A percentile compares a stretch with the other conserved stretches of the same genome.
Evolutionary conservation across 106 monocot genomes (phyloP).

Genomic region (Acanthochlamys bracteata): DNA sequence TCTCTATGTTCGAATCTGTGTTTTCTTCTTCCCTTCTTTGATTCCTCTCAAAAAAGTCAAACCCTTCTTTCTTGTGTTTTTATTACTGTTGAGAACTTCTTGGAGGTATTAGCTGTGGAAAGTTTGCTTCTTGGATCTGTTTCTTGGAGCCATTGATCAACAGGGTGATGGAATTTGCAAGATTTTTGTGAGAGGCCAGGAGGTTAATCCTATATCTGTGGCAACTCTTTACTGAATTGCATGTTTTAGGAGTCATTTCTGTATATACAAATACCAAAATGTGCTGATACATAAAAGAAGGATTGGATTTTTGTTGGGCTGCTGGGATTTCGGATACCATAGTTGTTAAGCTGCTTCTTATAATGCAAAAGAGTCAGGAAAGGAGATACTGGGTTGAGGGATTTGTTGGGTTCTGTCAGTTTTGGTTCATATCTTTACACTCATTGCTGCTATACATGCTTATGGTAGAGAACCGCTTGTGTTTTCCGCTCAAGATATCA

Average conservation of each 20-base stretch:
- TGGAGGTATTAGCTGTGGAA: background rate
- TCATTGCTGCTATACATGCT: constrained; percentile 31
- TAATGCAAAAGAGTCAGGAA: constrained; percentile 53
- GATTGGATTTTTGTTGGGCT: background rate
- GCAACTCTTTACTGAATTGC: background rate
- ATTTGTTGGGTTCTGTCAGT: constrained; percentile 31
- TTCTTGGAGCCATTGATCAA: background rate
- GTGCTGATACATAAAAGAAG: background rate
- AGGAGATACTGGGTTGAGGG: constrained; percentile 51
- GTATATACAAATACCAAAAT: background rate
- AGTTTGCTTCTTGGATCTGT: background rate
- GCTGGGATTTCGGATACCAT: constrained; percentile 17
- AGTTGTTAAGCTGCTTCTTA: constrained; percentile 31
- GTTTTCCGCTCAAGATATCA: constrained; percentile 18
- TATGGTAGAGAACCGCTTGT: constrained; percentile 21
- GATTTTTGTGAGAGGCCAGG: constrained; percentile 9
- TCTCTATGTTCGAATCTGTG: constrained; percentile 11
- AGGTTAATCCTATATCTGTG: background rate
- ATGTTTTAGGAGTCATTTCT: background rate
- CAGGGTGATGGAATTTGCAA: constrained; percentile 6
- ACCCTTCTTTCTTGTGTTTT: background rate
- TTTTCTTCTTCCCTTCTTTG: background rate
- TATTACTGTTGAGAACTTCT: background rate
- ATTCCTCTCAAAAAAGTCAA: background rate
- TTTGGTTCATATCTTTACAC: background rate